These are phyloP conservation scores for Barnettozyma sp. DNA, from an alignment of 805 yeast species.

Conservation along the genomic window DNA sequence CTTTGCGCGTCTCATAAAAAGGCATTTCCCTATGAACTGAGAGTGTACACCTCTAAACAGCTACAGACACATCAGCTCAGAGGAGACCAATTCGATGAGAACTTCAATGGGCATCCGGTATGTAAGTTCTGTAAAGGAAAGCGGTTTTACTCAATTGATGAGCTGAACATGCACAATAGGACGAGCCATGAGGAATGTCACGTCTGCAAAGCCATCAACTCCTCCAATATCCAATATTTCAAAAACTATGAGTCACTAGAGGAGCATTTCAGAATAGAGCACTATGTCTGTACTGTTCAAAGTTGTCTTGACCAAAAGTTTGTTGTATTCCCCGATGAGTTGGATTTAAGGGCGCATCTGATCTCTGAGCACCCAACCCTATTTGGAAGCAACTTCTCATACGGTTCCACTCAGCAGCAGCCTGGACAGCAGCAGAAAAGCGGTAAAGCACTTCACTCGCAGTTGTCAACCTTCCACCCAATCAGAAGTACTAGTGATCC, in stretches of 20 bases:
- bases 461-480: constrained; percentile 51
- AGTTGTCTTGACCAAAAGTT: constrained; percentile 82
- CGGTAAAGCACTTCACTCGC: constrained; percentile 40
- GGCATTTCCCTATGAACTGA: constrained; percentile 68
- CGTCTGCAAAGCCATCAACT: constrained; percentile 69
- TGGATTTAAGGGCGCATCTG: constrained; percentile 86
- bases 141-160: constrained; percentile 85
- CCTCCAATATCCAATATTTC: constrained; percentile 65
- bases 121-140: constrained; percentile 74
- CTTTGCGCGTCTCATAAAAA: constrained; percentile 74
- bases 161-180: constrained; percentile 72
- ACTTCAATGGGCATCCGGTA: constrained; percentile 83
- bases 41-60: constrained; percentile 51
- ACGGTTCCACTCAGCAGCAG: constrained; percentile 7
- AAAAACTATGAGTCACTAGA: constrained; percentile 67
- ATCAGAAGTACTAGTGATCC: too few species aligned
- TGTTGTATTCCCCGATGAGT: constrained; percentile 82
- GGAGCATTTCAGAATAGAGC: constrained; percentile 66
- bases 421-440: constrained; percentile 1
- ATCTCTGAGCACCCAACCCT: constrained; percentile 68
- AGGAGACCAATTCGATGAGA: constrained; percentile 57
- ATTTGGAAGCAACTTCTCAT: constrained; percentile 35
- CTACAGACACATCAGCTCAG: constrained; percentile 60
- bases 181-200: constrained; percentile 84
- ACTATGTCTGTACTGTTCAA: constrained; percentile 71